Evolutionary conservation across 2,329 filamentous ascomycete species (phyloP).

Genomic region (Colletotrichum sublineola): DNA sequence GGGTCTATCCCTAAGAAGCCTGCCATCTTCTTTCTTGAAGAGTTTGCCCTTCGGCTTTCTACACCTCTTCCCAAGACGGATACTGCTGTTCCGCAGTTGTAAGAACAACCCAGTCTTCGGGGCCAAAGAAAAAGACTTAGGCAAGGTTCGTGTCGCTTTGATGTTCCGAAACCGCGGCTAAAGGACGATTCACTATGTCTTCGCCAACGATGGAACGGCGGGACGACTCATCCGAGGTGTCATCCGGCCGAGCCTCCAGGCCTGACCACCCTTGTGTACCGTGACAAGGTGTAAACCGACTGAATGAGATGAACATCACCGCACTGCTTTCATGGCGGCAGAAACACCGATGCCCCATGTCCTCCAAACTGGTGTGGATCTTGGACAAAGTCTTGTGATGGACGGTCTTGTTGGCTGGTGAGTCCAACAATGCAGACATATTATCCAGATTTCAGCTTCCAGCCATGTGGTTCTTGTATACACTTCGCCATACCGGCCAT

Average conservation of each 20-base stretch:
- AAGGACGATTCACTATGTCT: not conserved
- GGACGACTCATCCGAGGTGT: not conserved
- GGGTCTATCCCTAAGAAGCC: not conserved
- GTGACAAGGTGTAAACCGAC: not conserved
- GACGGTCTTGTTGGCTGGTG: not conserved
- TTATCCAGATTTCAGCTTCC: not conserved
- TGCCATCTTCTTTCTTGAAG: not conserved
- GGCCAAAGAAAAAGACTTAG: not conserved
- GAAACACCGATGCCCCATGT: not conserved
- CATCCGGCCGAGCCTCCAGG: not conserved
- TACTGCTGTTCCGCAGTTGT: not conserved
- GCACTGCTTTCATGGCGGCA: not conserved
- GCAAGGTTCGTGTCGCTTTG: not conserved
- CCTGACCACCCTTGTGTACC: not conserved
- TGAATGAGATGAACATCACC: not conserved
- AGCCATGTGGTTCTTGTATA: not conserved
- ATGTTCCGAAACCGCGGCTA: accelerated
- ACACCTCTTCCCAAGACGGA: not conserved
- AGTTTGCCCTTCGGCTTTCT: not conserved
- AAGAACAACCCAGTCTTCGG: not conserved
- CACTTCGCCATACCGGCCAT: not conserved
- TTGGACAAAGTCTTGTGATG: not conserved
- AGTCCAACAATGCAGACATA: not conserved
- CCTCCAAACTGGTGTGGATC: too few relatives aligned
- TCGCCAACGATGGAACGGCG: not conserved